Base-by-base conservation (phyloP, 2,329 filamentous ascomycete species). In the Microsporum ferrugineum region DNA sequence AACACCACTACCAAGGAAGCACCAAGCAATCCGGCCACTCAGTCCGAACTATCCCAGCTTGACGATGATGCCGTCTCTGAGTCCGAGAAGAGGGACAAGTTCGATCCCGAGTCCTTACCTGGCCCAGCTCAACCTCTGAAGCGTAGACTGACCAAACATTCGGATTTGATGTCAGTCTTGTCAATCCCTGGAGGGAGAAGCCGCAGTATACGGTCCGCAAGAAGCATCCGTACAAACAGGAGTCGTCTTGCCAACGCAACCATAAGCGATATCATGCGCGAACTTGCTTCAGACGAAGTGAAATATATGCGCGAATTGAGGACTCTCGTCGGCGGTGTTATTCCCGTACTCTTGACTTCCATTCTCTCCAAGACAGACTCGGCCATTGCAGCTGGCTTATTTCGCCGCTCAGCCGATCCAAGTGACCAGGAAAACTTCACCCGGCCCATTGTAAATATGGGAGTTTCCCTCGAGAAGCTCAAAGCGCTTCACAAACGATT, bases 391-490 rank as follows among this genome's bases (percentile, higher is more conserved):
- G 82, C 84, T 23, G 85, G 86, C 3, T 77, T 92, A 1, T 91
- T 92, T 69, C 82, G 82, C 17, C 79, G 82, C 7, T 79, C 80
- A 17, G 68, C 75, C 12, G 76, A 79, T 29, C 75, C 77, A 12
- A 75, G 79, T 55, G 83, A 84, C 66, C 80, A 88, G 61, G 73
- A 80, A 63, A 82, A 82, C 68, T 80, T 91, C 65, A 91, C 89
- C 12, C 89, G 90, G 72, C 88, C 92, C 0, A 95, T 99, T 60
- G 85, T 97, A 49, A 86, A 90, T 67, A 97, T 99, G 91, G 94
- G 94, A 5, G 82, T 96, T 61, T 86, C 88, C 2, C 80, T 99
- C 3, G 91, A 97, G 73, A 87, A 89, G 67, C 77, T 99, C 56
- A 91, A 87, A 72, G 84, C 82, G 29, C 77, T 89, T 41, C 94